A percentile compares a stretch with the other conserved stretches of the same genome.
These are phyloP conservation scores for Triticum monococcum DNA, from an alignment of 176 grass and related monocot species.

Conservation along the genomic window DNA sequence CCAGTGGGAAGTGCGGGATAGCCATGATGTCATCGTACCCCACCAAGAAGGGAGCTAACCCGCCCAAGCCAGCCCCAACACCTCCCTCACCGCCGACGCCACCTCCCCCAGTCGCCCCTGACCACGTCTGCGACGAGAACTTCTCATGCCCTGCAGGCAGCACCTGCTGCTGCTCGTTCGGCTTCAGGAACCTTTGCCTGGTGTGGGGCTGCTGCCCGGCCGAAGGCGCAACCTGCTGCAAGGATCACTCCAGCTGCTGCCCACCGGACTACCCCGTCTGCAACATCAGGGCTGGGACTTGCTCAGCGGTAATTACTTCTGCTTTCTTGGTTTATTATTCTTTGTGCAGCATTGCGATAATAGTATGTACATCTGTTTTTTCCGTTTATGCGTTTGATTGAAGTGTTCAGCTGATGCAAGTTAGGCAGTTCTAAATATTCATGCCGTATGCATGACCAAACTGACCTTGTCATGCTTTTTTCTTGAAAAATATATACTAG, in stretches of 20 bases:
- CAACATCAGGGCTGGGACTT: conserved; percentile 57
- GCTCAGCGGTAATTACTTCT: conserved; percentile 51
- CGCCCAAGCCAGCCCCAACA: conserved; percentile 54
- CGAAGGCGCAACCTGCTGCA: conserved; percentile 75
- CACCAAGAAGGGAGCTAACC: conserved; percentile 68
- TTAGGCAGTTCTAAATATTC: neutral
- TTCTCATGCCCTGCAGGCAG: conserved; percentile 47
- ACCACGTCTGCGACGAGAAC: conserved; percentile 42
- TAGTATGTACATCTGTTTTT: neutral
- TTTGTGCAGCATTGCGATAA: neutral
- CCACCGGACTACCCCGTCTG: conserved; percentile 73
- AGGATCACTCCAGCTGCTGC: conserved; percentile 86
- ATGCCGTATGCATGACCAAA: neutral
- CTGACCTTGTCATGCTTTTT: neutral
- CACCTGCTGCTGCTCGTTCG: conserved; percentile 82
- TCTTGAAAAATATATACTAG: neutral
- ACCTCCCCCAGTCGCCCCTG: conserved; percentile 47
- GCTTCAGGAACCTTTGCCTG: conserved; percentile 55
- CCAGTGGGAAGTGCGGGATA: conserved; percentile 81
- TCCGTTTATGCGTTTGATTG: neutral
- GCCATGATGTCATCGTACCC: conserved; percentile 87
- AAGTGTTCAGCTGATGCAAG: neutral
- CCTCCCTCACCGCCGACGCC: conserved; percentile 56
- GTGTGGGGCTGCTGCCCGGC: conserved; percentile 83
- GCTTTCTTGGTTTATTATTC: neutral